Base-by-base conservation (phyloP, 257 asterid genomes). In the Solanum paucissectum region DNA sequence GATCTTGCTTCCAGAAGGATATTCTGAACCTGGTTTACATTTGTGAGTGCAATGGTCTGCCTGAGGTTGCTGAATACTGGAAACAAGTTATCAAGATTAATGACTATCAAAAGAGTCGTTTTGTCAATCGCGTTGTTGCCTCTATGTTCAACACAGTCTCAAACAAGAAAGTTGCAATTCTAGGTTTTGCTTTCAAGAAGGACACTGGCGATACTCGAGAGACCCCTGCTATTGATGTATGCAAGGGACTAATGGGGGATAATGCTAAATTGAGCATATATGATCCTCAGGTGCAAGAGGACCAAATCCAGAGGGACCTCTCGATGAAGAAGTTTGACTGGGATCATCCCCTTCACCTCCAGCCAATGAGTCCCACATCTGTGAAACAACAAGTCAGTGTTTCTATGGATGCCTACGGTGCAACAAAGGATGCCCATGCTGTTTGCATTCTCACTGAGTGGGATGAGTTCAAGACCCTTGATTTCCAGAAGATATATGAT, bases 1-100 rank as follows among this genome's bases (percentile, higher is more conserved):
- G 98, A 8, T 95, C 98, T 90, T 95, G 98, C 92, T 95, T 95
- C 94, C 98, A 95, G 94, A 95, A 95, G 91, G 98, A 95, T 91
- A 95, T 95, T 84, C 90, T 95, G 86, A 95, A 95, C 93, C 89
- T 95, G 87, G 98, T 95, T 66, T 95, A 95, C 93, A 94, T 94
- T 76, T 94, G 98, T n/a, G 98, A 94, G 89, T 95, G 98, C 94
- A 94, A 95, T 58, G 98, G 98, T 69, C 94, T 95, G 62, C 95
- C 98, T 0, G 98, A 95, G 89, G 98, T 95, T 42, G 98, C 98
- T 9, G 95, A 95, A 87, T 95, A 95, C 93, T 95, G 98, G 98
- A 95, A 93, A 85, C 98, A 95, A 86, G 98, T 95, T 42, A 95
- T 95, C 89, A 95, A 95, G 98, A 94, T 95, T 37, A 95, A 95